Base-by-base conservation (phyloP, 2,329 filamentous ascomycete genomes). In the Onygenales sp. region DNA sequence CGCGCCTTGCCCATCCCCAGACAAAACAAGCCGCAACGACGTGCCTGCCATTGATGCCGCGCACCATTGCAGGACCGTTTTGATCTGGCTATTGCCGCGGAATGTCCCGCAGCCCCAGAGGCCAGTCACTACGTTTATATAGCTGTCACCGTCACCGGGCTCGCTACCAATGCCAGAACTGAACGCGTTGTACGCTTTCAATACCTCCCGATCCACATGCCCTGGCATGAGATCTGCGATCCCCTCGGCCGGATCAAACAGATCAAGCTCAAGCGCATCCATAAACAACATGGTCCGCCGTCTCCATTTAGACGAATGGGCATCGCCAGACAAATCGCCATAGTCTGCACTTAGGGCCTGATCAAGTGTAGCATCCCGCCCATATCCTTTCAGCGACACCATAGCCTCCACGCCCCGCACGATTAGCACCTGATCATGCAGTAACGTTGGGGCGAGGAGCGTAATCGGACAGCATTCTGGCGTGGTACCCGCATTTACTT, bases 91-190 rank as follows among this genome's bases (percentile, higher is more conserved):
- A 42, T 57, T 55, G 31, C 58, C 58, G 38, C 58, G 50, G 17
- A 58, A 55, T 11, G 51, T 44, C 11, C 53, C 50, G 47, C 58
- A 58, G 2, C 55, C 55, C 57, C 58, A 57, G 41, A 55, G 49
- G 6, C 58, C 47, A 21, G 53, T 58, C 35, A 54, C 44, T 13
- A 58, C 52, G 27, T 39, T 48, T 4, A 38, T 46, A 32, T 57
- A 57, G 13, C 10, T 13, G 21, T 54, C 27, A 14, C 14, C 11
- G 8, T 32, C 31, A 21, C 9, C 3, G 21, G 21, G 21, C 21
- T 27, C 45, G 3, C 3, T 17, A n/a, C 10, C 33, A 38, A 38
- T 14, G 35, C 33, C 7, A 11, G 32, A 48, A 47, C 42, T 41
- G 43, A 56, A 54, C 9, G 56, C 45, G 27, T 33, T 50, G 33